Evolutionary conservation across 2,329 filamentous ascomycete species (phyloP), one percentile per base, ranked within the genome.

Genomic region (Penicillium occitanis): DNA sequence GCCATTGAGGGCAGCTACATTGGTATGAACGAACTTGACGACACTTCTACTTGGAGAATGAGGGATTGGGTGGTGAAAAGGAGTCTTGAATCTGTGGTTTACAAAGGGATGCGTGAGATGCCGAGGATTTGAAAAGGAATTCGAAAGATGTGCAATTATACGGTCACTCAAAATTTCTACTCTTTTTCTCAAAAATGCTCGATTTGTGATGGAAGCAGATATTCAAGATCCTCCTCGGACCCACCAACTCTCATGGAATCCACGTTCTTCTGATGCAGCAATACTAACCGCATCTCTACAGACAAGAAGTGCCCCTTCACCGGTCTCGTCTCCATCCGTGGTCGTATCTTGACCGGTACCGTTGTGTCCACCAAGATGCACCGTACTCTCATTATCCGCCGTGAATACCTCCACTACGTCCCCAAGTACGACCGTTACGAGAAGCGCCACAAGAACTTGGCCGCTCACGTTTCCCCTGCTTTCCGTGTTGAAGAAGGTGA

Each of bases 281-380:
- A 70, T 67, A 69, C 76, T 75, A 72, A 77, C 72, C 69, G 63
- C 61, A 67, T 33, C 4, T 50, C 37, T 68, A 71, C 78, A 97
- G 95, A 99, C 91, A 99, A 99, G 92, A 99, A 99, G 89, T 99
- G 95, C 91, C 95, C 95, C 76, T 99, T 99, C 91, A 97, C 93
- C 77, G 96, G 96, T 83, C 88, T 94, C 83, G 93, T 99, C 83
- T 98, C 95, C 74, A 99, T 99, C 88, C 95, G 95, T 87, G 95
- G 95, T 84, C 94, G 95, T 94, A 99, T 99, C 89, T 88, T 99
- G 75, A 98, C 94, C 82, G 95, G 95, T 80, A 97, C 93, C 81
- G 95, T 99, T 80, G 91, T 98, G 81, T 98, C 94, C 78, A 99
- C 95, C 86, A 99, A 99, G 92, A 99, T 99, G 95, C 95, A 99